phyloP scores from a whole-genome alignment of 495 filamentous ascomycete species.

The Filosporella fistucella region DNA sequence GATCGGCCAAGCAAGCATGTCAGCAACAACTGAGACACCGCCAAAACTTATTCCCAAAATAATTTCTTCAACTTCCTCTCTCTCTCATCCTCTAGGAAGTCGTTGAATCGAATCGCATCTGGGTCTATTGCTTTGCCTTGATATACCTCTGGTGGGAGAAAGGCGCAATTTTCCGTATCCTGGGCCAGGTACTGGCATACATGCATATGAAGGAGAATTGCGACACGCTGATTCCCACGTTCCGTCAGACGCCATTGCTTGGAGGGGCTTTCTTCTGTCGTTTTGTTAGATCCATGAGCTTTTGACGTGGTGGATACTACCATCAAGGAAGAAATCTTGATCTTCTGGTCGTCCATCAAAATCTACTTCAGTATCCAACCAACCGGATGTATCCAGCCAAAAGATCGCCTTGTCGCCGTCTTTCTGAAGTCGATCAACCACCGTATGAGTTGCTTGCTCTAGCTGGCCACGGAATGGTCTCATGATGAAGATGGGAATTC shows the following conservation, averaged over 20 bases:
- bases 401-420: slow-evolving; percentile 32
- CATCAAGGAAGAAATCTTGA: slow-evolving; percentile 30
- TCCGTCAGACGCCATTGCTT: slow-evolving; percentile 30
- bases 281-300: neutral
- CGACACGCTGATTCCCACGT: slow-evolving; percentile 32
- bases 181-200: slow-evolving; percentile 33
- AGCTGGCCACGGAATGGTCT: slow-evolving; percentile 34
- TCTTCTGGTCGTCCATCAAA: slow-evolving; percentile 20
- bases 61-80: slow-evolving; percentile 29
- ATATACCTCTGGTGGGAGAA: slow-evolving; percentile 33
- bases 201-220: slow-evolving; percentile 37
- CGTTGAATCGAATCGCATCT: slow-evolving; percentile 26
- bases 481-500: slow-evolving; percentile 36
- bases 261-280: slow-evolving; percentile 9
- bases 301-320: neutral
- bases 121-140: slow-evolving; percentile 29
- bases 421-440: slow-evolving; percentile 30
- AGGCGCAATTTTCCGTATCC: slow-evolving; percentile 30
- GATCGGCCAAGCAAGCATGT: neutral
- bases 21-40: too few relatives aligned
- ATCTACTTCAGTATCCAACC: slow-evolving; percentile 23
- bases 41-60: slow-evolving; percentile 31
- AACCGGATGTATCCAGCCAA: slow-evolving; percentile 41
- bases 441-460: slow-evolving; percentile 32
- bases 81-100: slow-evolving; percentile 28